Conservation (phyloP, 331 rosid species). For the Quercus phellos region DNA sequence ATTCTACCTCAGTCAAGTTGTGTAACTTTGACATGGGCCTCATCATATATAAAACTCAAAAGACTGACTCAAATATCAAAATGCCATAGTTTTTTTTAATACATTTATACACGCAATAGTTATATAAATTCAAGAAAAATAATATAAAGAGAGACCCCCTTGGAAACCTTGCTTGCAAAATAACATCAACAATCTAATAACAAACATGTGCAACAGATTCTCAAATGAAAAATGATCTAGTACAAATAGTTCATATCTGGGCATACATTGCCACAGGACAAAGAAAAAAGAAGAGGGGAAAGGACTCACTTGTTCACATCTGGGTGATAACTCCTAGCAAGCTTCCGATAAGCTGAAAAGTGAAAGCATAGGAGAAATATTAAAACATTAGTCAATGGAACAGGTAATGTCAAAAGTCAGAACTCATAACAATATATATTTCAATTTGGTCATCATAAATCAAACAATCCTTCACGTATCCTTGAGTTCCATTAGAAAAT, state of each 20-base stretch:
- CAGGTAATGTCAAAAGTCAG: neutral
- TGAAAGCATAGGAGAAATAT: constrained; percentile 4
- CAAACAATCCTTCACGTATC: neutral
- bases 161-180: neutral
- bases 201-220: neutral
- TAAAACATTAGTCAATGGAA: constrained; percentile 5
- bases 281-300: neutral
- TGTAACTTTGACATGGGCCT: no score
- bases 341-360: constrained; percentile 92
- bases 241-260: neutral
- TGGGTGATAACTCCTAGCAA: constrained; percentile 91
- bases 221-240: neutral
- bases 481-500: neutral
- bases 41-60: no score
- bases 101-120: neutral
- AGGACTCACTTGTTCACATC: constrained; percentile 93
- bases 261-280: neutral
- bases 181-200: neutral
- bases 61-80: no score
- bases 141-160: neutral
- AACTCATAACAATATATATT: neutral
- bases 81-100: no score
- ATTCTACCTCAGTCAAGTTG: no score
- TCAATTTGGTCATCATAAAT: neutral
- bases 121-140: neutral